phyloP scores from a whole-genome alignment of 768 basidiomycete genomes.

The Dentipellis sp. region DNA sequence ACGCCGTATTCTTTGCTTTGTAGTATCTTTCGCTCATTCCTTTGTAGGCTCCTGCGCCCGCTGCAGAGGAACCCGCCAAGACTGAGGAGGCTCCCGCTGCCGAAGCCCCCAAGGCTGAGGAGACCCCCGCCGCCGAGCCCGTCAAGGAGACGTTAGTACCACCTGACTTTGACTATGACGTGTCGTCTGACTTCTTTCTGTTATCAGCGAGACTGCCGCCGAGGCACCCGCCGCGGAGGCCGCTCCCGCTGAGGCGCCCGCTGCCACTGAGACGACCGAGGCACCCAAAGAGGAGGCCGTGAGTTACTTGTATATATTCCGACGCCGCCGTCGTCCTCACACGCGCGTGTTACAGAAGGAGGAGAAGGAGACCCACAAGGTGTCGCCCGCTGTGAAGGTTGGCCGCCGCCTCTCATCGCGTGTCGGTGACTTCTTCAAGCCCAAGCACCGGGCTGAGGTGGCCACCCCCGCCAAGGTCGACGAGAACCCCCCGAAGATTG shows the following conservation, averaged over 20 bases:
- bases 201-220: constrained; percentile 34
- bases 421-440: constrained; percentile 76
- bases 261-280: constrained; percentile 27
- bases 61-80: constrained; percentile 30
- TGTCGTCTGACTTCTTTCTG: not conserved
- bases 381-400: constrained; percentile 43
- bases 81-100: constrained; percentile 34
- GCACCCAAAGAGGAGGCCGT: constrained; percentile 60
- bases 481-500: constrained; percentile 84
- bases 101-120: constrained; percentile 31
- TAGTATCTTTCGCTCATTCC: not conserved
- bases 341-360: constrained; percentile 24
- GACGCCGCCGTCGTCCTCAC: not conserved
- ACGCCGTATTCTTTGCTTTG: constrained; percentile 5
- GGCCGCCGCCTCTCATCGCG: constrained; percentile 79
- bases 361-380: constrained; percentile 34
- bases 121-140: constrained; percentile 25
- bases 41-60: constrained; percentile 22
- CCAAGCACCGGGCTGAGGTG: constrained; percentile 40
- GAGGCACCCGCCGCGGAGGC: constrained; percentile 23
- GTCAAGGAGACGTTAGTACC: constrained; percentile 62
- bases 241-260: constrained; percentile 24
- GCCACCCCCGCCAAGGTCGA: constrained; percentile 73
- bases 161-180: not conserved
- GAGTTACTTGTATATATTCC: not conserved